Percentiles rank a stretch among this genome's conserved stretches.
Conservation (phyloP, 1,139 yeast species). For the Candida anutae region DNA sequence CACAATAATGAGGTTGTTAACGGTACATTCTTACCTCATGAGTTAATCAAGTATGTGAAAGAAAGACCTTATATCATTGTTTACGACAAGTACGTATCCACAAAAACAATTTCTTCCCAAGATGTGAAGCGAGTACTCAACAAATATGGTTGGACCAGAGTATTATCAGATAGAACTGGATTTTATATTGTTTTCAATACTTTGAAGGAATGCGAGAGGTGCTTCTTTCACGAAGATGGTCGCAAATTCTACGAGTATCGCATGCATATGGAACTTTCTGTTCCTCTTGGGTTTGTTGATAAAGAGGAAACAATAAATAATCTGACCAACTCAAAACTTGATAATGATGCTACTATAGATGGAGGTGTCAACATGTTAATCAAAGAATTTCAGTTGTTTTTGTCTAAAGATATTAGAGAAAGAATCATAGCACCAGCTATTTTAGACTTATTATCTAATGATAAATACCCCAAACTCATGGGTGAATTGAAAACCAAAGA, state of each 20-base stretch:
- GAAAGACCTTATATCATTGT: constrained; percentile 52
- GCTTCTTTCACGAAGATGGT: constrained; percentile 65
- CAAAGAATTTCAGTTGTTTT: constrained; percentile 55
- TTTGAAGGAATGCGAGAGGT: constrained; percentile 54
- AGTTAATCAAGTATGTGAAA: constrained; percentile 39
- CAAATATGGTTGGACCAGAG: constrained; percentile 58
- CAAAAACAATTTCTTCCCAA: constrained; percentile 40
- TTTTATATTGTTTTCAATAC: constrained; percentile 65
- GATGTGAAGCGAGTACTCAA: constrained; percentile 47
- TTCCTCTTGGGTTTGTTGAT: constrained; percentile 25
- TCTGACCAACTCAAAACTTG: constrained; percentile 3
- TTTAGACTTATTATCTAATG: constrained; percentile 53
- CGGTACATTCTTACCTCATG: constrained; percentile 37
- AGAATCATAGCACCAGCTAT: constrained; percentile 68
- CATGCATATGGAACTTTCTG: constrained; percentile 49
- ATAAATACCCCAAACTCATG: constrained; percentile 48
- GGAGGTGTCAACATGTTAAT: constrained; percentile 55
- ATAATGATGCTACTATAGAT: constrained; percentile 28
- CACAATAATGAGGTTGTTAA: constrained; percentile 23
- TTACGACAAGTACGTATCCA: constrained; percentile 46
- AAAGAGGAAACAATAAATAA: constrained; percentile 2
- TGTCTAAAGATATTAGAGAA: constrained; percentile 69
- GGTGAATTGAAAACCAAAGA: constrained; percentile 36
- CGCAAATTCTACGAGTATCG: constrained; percentile 40
- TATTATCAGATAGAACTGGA: constrained; percentile 57